phyloP scores from a whole-genome alignment of 345 rosid genomes.

The sweet orange (Citrus sinensis) region DVS_A1.0 CM039163.1:48586501-48587000 shows the following conservation, averaged over 20 bases:
- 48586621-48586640: not conserved
- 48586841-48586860: not conserved
- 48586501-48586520: not conserved
- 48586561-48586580: not conserved
- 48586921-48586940: too few relatives aligned
- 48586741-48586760: too few relatives aligned
- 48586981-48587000: too few relatives aligned
- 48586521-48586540: not conserved
- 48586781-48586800: not conserved
- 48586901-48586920: not conserved
- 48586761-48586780: not conserved
- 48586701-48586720: not conserved
- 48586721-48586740: not conserved
- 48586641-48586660: too few relatives aligned
- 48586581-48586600: not conserved
- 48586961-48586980: too few relatives aligned
- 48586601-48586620: too few relatives aligned
- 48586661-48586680: not conserved
- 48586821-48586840: too few relatives aligned
- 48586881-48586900: too few relatives aligned
- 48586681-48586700: too few relatives aligned
- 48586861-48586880: not conserved
- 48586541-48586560: not conserved
- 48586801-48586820: not conserved
- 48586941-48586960: too few relatives aligned